Conservation (phyloP, 1,284 basidiomycete genomes). For the Peniophora sp. region DNA sequence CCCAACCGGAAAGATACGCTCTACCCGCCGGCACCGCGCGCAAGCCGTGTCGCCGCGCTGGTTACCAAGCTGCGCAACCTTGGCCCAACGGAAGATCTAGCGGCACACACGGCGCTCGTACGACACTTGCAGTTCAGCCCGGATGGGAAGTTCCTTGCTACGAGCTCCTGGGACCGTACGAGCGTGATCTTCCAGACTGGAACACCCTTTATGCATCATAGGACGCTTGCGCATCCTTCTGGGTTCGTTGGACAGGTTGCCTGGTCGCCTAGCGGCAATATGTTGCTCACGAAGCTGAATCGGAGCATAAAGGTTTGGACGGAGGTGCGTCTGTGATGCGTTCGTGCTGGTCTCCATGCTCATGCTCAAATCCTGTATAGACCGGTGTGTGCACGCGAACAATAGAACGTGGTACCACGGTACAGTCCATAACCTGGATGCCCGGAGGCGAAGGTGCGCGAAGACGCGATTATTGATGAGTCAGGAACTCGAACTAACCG, state of each 20-base stretch:
- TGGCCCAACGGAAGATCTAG: constrained; percentile 51
- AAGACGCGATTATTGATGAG: background rate
- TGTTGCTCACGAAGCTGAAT: constrained; percentile 58
- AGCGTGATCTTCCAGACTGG: constrained; percentile 67
- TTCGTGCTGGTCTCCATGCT: constrained; percentile 2
- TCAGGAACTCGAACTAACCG: background rate
- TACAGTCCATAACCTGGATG: constrained; percentile 70
- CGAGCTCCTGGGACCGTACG: constrained; percentile 67
- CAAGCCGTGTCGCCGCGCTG: constrained; percentile 43
- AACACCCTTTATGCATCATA: constrained; percentile 52
- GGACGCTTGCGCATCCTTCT: constrained; percentile 61
- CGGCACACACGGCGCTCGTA: constrained; percentile 58
- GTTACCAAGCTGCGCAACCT: constrained; percentile 52
- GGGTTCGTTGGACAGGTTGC: constrained; percentile 76
- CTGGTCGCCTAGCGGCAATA: constrained; percentile 63
- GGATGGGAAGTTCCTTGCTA: constrained; percentile 61
- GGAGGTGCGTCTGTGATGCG: constrained; percentile 34
- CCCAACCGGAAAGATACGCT: constrained; percentile 20
- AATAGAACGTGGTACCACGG: constrained; percentile 51
- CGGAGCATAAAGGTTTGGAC: constrained; percentile 75
- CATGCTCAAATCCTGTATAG: constrained; percentile 24
- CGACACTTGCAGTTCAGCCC: constrained; percentile 67
- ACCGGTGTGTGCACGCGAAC: constrained; percentile 67
- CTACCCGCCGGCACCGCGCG: constrained; percentile 17
- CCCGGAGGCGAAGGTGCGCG: constrained; percentile 52